Evolutionary conservation across 257 asterid genomes (phyloP).

Genomic region (Solanum appendiculatum): DNA sequence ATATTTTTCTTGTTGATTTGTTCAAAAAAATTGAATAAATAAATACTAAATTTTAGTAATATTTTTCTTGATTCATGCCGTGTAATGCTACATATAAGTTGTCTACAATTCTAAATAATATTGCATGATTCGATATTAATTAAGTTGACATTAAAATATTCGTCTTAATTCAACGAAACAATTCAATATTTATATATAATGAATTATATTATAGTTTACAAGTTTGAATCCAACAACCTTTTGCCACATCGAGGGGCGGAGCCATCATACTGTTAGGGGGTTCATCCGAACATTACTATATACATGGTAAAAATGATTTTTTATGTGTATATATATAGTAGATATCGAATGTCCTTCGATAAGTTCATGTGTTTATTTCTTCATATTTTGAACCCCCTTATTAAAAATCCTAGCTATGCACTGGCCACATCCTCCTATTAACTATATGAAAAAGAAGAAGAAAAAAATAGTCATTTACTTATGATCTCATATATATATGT

Average conservation of each 20-base stretch:
- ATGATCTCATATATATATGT: background rate
- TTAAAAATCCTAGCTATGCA: too few relatives aligned
- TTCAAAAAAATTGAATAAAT: background rate
- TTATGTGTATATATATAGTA: too few relatives aligned
- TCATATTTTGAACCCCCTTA: too few relatives aligned
- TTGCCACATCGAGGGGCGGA: background rate
- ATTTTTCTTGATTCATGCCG: background rate
- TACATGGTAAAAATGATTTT: too few relatives aligned
- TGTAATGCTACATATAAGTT: background rate
- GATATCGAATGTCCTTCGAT: too few relatives aligned
- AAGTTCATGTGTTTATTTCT: too few relatives aligned
- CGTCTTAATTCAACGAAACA: background rate
- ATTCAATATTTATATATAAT: background rate
- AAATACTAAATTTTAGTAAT: too few relatives aligned
- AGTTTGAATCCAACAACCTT: background rate
- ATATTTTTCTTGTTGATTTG: background rate
- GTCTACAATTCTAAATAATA: background rate
- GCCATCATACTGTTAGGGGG: too few relatives aligned
- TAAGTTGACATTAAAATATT: background rate
- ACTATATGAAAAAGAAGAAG: background rate
- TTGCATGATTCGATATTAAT: background rate
- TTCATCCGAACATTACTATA: too few relatives aligned
- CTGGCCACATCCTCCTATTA: background rate
- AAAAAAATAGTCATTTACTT: background rate
- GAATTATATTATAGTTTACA: background rate